These are phyloP conservation scores for Coprinopsis sp. DNA, from an alignment of 768 basidiomycete genomes.

Conservation along the genomic window DNA sequence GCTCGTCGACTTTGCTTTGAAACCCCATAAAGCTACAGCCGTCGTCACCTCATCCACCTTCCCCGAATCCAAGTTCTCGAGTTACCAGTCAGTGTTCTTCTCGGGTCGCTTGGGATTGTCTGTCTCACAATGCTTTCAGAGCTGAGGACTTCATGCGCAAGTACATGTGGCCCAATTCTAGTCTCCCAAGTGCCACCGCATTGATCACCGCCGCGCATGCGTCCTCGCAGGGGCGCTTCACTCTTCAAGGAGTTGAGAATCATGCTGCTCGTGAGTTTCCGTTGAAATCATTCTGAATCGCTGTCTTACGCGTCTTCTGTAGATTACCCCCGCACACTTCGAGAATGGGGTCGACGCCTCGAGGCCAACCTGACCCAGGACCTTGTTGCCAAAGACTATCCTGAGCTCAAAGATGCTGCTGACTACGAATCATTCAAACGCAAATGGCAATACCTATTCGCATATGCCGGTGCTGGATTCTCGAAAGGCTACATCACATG, in stretches of 20 bases:
- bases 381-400: conserved; percentile 53
- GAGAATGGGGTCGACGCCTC: conserved; percentile 83
- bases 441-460: conserved; percentile 83
- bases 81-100: conserved; percentile 55
- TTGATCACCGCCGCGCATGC: conserved; percentile 68
- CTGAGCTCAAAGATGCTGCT: conserved; percentile 46
- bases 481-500: conserved; percentile 78
- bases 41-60: conserved; percentile 69
- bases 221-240: conserved; percentile 70
- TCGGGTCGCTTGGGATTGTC: conserved; percentile 2
- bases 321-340: conserved; percentile 89
- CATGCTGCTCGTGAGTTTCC: conserved; percentile 64
- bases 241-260: conserved; percentile 81
- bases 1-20: conserved; percentile 74
- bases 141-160: conserved; percentile 83
- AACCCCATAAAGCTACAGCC: conserved; percentile 58
- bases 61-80: conserved; percentile 63
- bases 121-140: conserved; percentile 25
- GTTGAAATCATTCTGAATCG: conserved; percentile 12
- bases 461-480: conserved; percentile 77
- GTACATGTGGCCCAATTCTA: conserved; percentile 89
- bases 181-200: conserved; percentile 82
- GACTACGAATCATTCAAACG: conserved; percentile 71
- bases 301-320: conserved; percentile 1
- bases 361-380: conserved; percentile 60